Evolutionary conservation across 768 basidiomycete species (phyloP).

Genomic region (Baorangia bicolor): DNA sequence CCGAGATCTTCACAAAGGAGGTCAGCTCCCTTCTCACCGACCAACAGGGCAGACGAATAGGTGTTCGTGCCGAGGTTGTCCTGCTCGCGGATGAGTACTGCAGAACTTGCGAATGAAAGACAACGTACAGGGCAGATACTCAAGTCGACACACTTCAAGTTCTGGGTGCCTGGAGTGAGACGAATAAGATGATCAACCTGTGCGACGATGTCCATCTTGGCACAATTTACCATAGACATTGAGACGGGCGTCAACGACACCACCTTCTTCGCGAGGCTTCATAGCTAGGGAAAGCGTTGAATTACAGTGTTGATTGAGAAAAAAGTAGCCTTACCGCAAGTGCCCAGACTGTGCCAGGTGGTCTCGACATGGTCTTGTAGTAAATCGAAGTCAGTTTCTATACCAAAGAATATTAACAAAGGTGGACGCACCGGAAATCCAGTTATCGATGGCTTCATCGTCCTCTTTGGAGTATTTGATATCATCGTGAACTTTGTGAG

Average conservation of each 20-base stretch:
- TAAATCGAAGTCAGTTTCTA: neutral
- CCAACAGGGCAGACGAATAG: slow-evolving; percentile 66
- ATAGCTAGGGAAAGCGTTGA: slow-evolving; percentile 36
- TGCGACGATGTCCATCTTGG: slow-evolving; percentile 10
- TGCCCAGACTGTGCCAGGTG: slow-evolving; percentile 71
- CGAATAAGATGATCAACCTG: neutral
- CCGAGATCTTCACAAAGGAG: slow-evolving; percentile 64
- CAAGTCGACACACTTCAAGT: slow-evolving; percentile 67
- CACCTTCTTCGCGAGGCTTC: slow-evolving; percentile 65
- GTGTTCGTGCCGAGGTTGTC: slow-evolving; percentile 74
- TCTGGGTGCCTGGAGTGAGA: slow-evolving; percentile 47
- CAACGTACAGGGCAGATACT: slow-evolving; percentile 65
- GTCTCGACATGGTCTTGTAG: slow-evolving; percentile 63
- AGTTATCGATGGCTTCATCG: slow-evolving; percentile 70
- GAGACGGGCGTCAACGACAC: slow-evolving; percentile 62
- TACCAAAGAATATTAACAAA: neutral
- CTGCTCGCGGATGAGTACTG: slow-evolving; percentile 30
- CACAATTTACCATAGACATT: slow-evolving; percentile 48
- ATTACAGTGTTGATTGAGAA: neutral
- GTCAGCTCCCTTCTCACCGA: slow-evolving; percentile 68
- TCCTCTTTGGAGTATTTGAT: slow-evolving; percentile 67
- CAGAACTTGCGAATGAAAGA: neutral
- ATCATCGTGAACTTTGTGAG: slow-evolving; percentile 58
- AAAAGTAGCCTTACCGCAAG: slow-evolving; percentile 25
- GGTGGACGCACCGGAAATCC: slow-evolving; percentile 43